Percentiles rank a stretch among this genome's conserved stretches.
Evolutionary conservation across 208 protist species (phyloP).

Genomic region (Trypanosoma scelopori): DNA sequence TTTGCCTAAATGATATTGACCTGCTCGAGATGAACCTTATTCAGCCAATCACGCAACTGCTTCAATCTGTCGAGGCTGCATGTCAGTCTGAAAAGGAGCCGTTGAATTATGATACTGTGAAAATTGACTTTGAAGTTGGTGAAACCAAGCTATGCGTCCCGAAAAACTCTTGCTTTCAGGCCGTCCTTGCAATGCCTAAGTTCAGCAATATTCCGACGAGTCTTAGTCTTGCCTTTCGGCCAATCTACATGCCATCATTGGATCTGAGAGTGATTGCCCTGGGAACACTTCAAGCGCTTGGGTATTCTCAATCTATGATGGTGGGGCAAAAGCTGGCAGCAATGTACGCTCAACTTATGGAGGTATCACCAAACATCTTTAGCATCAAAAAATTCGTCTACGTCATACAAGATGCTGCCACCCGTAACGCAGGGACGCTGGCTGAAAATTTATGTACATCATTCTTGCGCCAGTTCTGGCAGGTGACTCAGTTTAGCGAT

Average conservation of each 20-base stretch:
- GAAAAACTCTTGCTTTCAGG: constrained; percentile 39
- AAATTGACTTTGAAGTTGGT: constrained; percentile 34
- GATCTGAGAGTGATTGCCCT: constrained; percentile 41
- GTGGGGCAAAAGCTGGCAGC: constrained; percentile 43
- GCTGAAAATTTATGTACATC: constrained; percentile 36
- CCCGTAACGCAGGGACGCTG: constrained; percentile 2
- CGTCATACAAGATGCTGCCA: constrained; percentile 37
- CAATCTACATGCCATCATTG: constrained; percentile 39
- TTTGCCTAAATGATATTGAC: constrained; percentile 66
- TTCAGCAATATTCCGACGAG: constrained; percentile 29
- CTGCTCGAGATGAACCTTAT: constrained; percentile 29
- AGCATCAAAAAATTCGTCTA: constrained; percentile 39
- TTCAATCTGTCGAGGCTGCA: constrained; percentile 16
- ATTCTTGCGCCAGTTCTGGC: constrained; percentile 48
- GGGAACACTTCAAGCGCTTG: constrained; percentile 46
- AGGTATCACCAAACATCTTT: constrained; percentile 46
- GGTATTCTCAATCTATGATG: constrained; percentile 30
- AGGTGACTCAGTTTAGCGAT: constrained; percentile 33
- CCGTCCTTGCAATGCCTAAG: constrained; percentile 33
- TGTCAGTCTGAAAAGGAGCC: constrained; percentile 11
- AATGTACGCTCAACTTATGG: constrained; percentile 62
- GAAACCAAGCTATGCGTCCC: constrained; percentile 23
- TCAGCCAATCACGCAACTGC: constrained; percentile 22
- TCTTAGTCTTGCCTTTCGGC: constrained; percentile 44
- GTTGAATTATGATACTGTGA: background rate